Evolutionary conservation across 2,329 filamentous ascomycete species (phyloP).

Genomic region (Elsinoe perseae): DNA sequence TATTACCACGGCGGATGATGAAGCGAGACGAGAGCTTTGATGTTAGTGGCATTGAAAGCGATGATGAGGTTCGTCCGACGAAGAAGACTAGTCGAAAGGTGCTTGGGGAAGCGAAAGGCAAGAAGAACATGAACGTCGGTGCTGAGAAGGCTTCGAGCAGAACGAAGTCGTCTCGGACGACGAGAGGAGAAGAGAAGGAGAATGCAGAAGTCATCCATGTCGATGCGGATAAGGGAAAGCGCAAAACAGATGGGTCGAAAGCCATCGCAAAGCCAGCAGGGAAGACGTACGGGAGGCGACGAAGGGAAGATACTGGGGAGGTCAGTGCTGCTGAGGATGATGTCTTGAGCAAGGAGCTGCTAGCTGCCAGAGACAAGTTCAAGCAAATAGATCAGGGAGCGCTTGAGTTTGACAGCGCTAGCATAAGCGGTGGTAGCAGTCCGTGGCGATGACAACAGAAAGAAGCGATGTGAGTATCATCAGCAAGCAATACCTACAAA

Average conservation of each 20-base stretch:
- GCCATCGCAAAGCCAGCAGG: conserved; percentile 16
- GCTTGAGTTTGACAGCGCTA: conserved; percentile 45
- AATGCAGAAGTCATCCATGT: neutral
- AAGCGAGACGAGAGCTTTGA: conserved; percentile 1
- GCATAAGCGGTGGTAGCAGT: conserved; percentile 36
- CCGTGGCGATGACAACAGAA: conserved; percentile 30
- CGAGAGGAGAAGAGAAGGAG: conserved; percentile 3
- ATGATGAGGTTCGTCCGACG: neutral
- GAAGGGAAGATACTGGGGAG: conserved; percentile 36
- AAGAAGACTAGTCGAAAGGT: conserved; percentile 3
- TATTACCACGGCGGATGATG: neutral
- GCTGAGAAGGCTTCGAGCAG: neutral
- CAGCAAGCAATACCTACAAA: conserved; percentile 1
- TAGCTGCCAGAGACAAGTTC: conserved; percentile 41
- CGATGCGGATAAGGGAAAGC: neutral
- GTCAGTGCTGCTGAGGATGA: conserved; percentile 24
- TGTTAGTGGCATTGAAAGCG: conserved; percentile 10
- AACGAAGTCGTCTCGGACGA: neutral
- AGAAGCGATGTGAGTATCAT: neutral
- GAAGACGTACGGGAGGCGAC: conserved; percentile 24
- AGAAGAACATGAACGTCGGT: conserved; percentile 13
- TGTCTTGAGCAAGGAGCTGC: conserved; percentile 32
- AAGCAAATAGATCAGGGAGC: conserved; percentile 44
- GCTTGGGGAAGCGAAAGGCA: conserved; percentile 5
- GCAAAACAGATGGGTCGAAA: neutral